Base-by-base conservation (phyloP, 176 grass and related monocot genomes). In the Oryza officinalis region DNA sequence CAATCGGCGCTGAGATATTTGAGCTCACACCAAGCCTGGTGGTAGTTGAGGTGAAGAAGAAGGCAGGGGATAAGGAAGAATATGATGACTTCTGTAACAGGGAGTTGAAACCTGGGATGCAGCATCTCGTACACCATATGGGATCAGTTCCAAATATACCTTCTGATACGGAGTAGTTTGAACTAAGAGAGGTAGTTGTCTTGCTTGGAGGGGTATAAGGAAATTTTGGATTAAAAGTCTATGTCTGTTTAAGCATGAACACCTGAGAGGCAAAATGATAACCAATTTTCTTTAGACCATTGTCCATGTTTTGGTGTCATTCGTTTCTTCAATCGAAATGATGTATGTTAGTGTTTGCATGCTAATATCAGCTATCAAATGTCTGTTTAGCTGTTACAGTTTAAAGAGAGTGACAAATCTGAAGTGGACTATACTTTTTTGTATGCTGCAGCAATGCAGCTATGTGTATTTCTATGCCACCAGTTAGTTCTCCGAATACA, bases 21-120 rank as follows among this genome's bases (percentile, higher is more conserved):
- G 91, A 99, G 87, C 89, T 99, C 59, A 99, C 96, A 13, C 84
- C 93, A 27, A 96, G 67, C 17, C 88, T 99, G 65, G 88, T 96
- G 32, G 96, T 96, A 74, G 84, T 99, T 30, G 96, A 99, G 80
- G 91, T 99, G 83, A 99, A 95, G 78, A 99, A 92, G 87, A 99
- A 96, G 83, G 89, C 93, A 25, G 96, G 96, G 31, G 87, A 96
- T 27, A 87, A 67, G 60, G 69, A 84, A n/a, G 96, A 99, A 74
- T 99, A 99, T 6, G 96, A 99, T 2, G 91, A 99, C 6, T 99
- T 99, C 63, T 99, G 96, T 40, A 86, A 84, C 52, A 94, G 67
- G 41, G 96, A 96, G 61, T 85, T 99, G 89, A 99, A 99, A 70
- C 93, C 96, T 77, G 96, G 93, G 38, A 90, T 99, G 93, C 74